phyloP scores from a whole-genome alignment of 2,329 filamentous ascomycete species.

The Lasiodiplodia sp. region DNA sequence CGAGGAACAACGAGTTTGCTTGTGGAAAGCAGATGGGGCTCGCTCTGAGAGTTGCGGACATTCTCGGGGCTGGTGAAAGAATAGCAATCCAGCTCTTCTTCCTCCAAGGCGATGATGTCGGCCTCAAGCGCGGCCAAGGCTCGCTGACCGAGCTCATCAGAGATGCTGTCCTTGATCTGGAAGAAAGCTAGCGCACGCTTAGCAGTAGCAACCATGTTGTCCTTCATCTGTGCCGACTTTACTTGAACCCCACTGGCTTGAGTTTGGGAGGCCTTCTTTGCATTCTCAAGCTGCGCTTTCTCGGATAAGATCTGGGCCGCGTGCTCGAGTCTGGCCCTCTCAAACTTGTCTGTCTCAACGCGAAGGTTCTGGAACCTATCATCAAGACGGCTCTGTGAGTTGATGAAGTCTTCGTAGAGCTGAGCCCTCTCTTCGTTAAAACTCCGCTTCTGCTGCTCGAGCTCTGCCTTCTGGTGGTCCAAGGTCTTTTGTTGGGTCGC shows the following conservation, averaged over 20 bases:
- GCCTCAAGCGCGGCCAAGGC: background rate
- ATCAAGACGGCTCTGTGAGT: background rate
- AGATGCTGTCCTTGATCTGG: background rate
- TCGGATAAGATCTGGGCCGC: background rate
- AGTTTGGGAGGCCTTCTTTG: background rate
- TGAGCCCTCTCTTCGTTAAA: background rate
- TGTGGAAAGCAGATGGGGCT: background rate
- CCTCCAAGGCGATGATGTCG: background rate
- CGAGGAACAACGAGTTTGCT: background rate
- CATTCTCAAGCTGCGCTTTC: background rate
- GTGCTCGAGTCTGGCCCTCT: background rate
- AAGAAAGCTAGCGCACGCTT: background rate
- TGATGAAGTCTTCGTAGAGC: background rate
- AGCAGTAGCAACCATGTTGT: background rate
- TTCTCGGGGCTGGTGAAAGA: background rate
- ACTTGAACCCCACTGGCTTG: background rate
- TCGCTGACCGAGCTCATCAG: background rate
- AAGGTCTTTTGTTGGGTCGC: background rate
- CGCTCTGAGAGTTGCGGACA: background rate
- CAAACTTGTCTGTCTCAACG: background rate
- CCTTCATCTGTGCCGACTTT: background rate
- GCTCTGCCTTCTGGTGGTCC: background rate
- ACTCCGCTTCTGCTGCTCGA: conserved; percentile 1
- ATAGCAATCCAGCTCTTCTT: background rate
- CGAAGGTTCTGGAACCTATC: background rate